phyloP scores from a whole-genome alignment of 768 basidiomycete genomes.

The Boletus rufocinnamomeus region DNA sequence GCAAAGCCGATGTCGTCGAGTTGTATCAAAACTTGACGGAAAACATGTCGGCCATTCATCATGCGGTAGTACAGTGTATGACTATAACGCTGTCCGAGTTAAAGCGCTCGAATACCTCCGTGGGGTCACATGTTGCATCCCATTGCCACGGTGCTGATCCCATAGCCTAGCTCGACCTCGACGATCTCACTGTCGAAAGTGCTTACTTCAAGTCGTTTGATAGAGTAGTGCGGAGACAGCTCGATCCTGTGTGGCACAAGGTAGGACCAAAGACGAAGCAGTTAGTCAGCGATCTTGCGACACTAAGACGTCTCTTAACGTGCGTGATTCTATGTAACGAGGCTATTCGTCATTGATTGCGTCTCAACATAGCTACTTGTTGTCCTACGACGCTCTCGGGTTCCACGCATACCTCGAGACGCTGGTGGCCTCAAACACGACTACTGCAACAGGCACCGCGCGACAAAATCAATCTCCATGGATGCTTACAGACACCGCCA shows the following conservation, averaged over 20 bases:
- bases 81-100: conserved; percentile 84
- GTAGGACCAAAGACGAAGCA: conserved; percentile 92
- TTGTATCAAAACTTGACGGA: conserved; percentile 84
- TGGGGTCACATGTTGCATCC: conserved; percentile 24
- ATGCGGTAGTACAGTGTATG: conserved; percentile 93
- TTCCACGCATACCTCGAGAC: conserved; percentile 93
- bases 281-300: conserved; percentile 84
- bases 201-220: conserved; percentile 96
- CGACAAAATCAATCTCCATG: conserved; percentile 78
- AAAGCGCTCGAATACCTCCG: conserved; percentile 81
- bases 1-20: conserved; percentile 90
- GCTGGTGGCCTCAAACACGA: conserved; percentile 65
- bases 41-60: conserved; percentile 89
- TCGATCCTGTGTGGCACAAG: conserved; percentile 96
- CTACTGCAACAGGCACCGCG: conserved; percentile 48
- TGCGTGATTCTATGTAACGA: conserved; percentile 39
- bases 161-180: conserved; percentile 77
- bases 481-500: conserved; percentile 92
- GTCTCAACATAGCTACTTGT: conserved; percentile 51
- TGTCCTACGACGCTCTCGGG: conserved; percentile 88
- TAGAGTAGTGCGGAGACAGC: conserved; percentile 78
- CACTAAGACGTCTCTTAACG: conserved; percentile 80
- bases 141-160: not conserved
- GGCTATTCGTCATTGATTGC: not conserved
- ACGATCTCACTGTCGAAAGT: conserved; percentile 89